A percentile compares a stretch with the other conserved stretches of the same genome.
Evolutionary conservation across 2,329 filamentous ascomycete species (phyloP).

Genomic region (Aspergillus fijiensis): DNA sequence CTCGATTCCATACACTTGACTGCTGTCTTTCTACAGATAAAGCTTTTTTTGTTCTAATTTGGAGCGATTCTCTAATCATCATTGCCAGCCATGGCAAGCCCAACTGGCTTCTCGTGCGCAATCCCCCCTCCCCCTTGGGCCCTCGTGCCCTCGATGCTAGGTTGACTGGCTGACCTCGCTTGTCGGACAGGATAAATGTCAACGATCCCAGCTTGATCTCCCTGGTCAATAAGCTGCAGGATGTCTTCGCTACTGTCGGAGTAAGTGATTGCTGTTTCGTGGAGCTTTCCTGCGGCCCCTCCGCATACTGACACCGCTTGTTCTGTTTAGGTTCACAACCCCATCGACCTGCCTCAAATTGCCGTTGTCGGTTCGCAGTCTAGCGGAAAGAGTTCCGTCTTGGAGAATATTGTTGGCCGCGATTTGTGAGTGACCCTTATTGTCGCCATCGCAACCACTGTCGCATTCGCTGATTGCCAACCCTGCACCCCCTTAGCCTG

Average conservation of each 20-base stretch:
- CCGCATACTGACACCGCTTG: slow-evolving; percentile 28
- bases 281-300: slow-evolving; percentile 10
- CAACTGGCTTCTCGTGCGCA: slow-evolving; percentile 48
- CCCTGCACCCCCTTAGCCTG: slow-evolving; percentile 58
- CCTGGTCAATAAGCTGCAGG: slow-evolving; percentile 97
- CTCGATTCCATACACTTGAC: slow-evolving; percentile 9
- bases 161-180: slow-evolving; percentile 27
- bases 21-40: neutral
- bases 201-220: slow-evolving; percentile 70
- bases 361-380: slow-evolving; percentile 98
- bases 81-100: slow-evolving; percentile 47
- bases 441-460: slow-evolving; percentile 6
- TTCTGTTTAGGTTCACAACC: slow-evolving; percentile 78
- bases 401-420: slow-evolving; percentile 97
- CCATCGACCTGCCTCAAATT: slow-evolving; percentile 97
- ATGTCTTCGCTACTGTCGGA: slow-evolving; percentile 97
- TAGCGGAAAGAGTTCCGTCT: slow-evolving; percentile 96
- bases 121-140: slow-evolving; percentile 20
- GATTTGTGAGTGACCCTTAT: slow-evolving; percentile 74
- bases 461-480: slow-evolving; percentile 26
- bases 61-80: slow-evolving; percentile 14
- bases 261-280: slow-evolving; percentile 48
- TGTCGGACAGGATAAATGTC: slow-evolving; percentile 62
- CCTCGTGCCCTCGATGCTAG: slow-evolving; percentile 24
- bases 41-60: slow-evolving; percentile 7